Conservation (phyloP, 2,329 filamentous ascomycete genomes). For the Amauroascus niger region DNA sequence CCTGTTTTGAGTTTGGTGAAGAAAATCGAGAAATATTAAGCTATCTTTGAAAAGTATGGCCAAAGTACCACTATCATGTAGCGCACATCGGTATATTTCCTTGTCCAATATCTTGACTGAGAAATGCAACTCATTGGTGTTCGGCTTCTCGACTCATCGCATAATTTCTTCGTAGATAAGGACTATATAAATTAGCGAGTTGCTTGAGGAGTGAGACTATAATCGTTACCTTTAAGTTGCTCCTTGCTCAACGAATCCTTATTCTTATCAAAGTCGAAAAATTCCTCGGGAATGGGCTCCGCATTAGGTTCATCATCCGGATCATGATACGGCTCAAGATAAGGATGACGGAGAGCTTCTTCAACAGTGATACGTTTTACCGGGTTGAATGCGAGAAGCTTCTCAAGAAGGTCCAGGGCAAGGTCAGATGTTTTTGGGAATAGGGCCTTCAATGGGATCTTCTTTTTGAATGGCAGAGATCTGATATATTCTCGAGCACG, state of each 20-base stretch:
- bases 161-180: slow-evolving; percentile 98
- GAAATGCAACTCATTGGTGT: neutral
- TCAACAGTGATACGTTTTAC: slow-evolving; percentile 98
- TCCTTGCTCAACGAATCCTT: slow-evolving; percentile 98
- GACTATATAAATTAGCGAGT: slow-evolving; percentile 34
- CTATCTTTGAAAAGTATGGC: neutral
- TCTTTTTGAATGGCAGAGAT: slow-evolving; percentile 98
- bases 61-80: neutral
- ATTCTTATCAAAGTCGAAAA: slow-evolving; percentile 99
- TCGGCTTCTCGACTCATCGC: slow-evolving; percentile 42
- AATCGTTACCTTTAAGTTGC: slow-evolving; percentile 69
- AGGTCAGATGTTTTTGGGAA: slow-evolving; percentile 99
- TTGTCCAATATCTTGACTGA: neutral
- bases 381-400: slow-evolving; percentile 93
- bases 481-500: slow-evolving; percentile 96
- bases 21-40: neutral
- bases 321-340: slow-evolving; percentile 97
- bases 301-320: slow-evolving; percentile 97
- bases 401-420: slow-evolving; percentile 87
- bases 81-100: neutral
- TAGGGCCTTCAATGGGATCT: slow-evolving; percentile 92
- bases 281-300: slow-evolving; percentile 92
- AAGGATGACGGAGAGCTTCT: slow-evolving; percentile 92
- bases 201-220: slow-evolving; percentile 2
- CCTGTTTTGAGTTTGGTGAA: neutral